Evolutionary conservation across 768 basidiomycete genomes (phyloP).

Genomic region (Hericium coralloides): DNA sequence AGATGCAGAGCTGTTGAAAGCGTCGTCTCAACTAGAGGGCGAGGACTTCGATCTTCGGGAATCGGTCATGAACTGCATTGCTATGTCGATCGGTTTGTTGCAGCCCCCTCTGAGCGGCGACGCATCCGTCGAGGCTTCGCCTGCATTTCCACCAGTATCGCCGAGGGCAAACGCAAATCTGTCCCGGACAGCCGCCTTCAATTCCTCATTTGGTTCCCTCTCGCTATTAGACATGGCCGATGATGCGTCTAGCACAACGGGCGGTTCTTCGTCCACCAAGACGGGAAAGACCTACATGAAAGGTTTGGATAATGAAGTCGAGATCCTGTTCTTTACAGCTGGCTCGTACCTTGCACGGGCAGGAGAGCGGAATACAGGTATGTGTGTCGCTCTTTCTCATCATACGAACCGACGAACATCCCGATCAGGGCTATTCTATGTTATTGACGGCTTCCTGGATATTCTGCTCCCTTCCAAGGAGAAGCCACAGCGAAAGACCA

Average conservation of each 20-base stretch:
- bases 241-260: slow-evolving; percentile 59
- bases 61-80: slow-evolving; percentile 96
- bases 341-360: slow-evolving; percentile 82
- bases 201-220: slow-evolving; percentile 64
- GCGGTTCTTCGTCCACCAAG: slow-evolving; percentile 41
- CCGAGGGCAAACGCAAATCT: slow-evolving; percentile 9
- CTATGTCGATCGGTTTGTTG: slow-evolving; percentile 90
- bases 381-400: slow-evolving; percentile 1
- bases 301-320: slow-evolving; percentile 92
- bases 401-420: not conserved
- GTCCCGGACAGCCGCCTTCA: not conserved
- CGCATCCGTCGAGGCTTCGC: slow-evolving; percentile 60
- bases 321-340: slow-evolving; percentile 87
- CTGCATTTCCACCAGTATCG: slow-evolving; percentile 47
- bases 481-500: not conserved
- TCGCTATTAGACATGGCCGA: slow-evolving; percentile 66
- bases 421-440: slow-evolving; percentile 71
- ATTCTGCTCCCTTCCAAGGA: slow-evolving; percentile 62
- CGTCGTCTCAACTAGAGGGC: slow-evolving; percentile 24
- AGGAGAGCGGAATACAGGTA: slow-evolving; percentile 83
- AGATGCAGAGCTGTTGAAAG: slow-evolving; percentile 6
- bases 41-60: slow-evolving; percentile 93
- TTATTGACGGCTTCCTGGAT: slow-evolving; percentile 94
- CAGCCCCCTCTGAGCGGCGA: slow-evolving; percentile 73
- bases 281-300: slow-evolving; percentile 51